Evolutionary conservation across 1,284 basidiomycete species (phyloP), one percentile per base, ranked within the genome.

Genomic region (Puccinia triticina): DNA sequence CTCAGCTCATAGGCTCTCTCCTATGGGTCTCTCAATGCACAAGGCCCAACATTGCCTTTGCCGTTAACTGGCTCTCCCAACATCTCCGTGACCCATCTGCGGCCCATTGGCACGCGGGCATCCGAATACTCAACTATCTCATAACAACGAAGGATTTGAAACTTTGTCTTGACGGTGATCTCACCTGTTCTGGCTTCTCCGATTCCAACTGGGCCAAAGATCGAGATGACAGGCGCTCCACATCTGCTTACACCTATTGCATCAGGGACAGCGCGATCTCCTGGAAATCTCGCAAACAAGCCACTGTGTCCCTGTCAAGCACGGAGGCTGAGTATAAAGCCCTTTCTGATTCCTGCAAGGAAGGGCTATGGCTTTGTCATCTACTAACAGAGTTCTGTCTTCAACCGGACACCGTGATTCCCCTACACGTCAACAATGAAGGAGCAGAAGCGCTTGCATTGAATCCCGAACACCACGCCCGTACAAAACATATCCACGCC

Each of bases 191-290:
- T 43, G 14, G 32, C 14, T 72, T 43, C 40, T 72, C 32, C n/a
- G 34, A 72, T 40, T 72, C 69, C 26, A 5, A 72, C 16, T 72
- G 69, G 69, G 26, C 69, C 4, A 23, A 72, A 50, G 69, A 72
- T 26, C 11, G 69, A 26, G 37, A 50, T 16, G 34, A 72, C 7
- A 12, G 69, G 7, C 37, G 48, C 14, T 72, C 34, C 2, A 46
- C 14, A 14, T 72, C 7, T 3, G 69, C 14, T 5, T 72, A 46
- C 37, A 29, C 48, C 26, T 72, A 11, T 29, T 26, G 26, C 23
- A 11, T 46, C 3, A 34, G 69, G 40, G 32, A 32, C 12, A 34
- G 69, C 16, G 37, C 40, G 3, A 43, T 72, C 7, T 72, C 69
- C 23, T 72, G 69, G 34, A 43, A 72, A 43, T 72, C 69, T 16